A percentile compares a stretch with the other conserved stretches of the same genome.
Evolutionary conservation across 108 stramenopile genomes (phyloP).

Genomic region (Fistulifera pelliculosa): DNA sequence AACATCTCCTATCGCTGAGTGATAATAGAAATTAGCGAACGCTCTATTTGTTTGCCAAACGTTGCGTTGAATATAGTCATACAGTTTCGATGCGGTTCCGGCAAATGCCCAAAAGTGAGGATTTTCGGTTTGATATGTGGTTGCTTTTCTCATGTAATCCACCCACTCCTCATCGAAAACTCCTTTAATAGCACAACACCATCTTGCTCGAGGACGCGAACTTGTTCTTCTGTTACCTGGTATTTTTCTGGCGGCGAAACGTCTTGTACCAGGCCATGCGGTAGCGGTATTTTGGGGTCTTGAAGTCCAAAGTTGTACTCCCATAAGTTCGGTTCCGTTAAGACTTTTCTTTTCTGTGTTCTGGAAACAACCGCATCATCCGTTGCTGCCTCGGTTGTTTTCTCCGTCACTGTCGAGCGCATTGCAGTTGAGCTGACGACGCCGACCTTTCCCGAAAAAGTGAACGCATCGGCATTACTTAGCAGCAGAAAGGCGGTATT

Average conservation of each 20-base stretch:
- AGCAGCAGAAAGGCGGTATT: too few relatives aligned
- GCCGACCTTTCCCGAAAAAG: too few relatives aligned
- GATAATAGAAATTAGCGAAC: constrained; percentile 86
- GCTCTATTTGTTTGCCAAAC: constrained; percentile 88
- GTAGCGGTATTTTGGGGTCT: constrained; percentile 60
- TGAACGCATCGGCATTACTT: too few relatives aligned
- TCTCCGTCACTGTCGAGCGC: too few relatives aligned
- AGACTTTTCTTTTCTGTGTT: constrained; percentile 43
- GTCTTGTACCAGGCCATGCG: constrained; percentile 56
- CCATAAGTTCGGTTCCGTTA: constrained; percentile 77
- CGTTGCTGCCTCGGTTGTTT: too few relatives aligned
- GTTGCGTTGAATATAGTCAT: constrained; percentile 91
- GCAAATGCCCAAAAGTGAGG: constrained; percentile 92
- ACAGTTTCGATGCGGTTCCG: constrained; percentile 83
- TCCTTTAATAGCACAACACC: constrained; percentile 79
- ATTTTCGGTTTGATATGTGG: constrained; percentile 61
- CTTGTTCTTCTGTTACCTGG: constrained; percentile 60
- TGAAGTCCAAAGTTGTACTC: constrained; percentile 90
- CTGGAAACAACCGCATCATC: too few relatives aligned
- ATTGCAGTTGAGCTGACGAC: too few relatives aligned
- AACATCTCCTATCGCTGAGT: constrained; percentile 80
- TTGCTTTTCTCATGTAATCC: constrained; percentile 70
- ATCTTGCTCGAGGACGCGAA: constrained; percentile 70
- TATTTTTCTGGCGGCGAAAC: constrained; percentile 63
- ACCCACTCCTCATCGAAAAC: constrained; percentile 86